phyloP scores from a whole-genome alignment of 805 yeast species.

The Candida orba region DNA sequence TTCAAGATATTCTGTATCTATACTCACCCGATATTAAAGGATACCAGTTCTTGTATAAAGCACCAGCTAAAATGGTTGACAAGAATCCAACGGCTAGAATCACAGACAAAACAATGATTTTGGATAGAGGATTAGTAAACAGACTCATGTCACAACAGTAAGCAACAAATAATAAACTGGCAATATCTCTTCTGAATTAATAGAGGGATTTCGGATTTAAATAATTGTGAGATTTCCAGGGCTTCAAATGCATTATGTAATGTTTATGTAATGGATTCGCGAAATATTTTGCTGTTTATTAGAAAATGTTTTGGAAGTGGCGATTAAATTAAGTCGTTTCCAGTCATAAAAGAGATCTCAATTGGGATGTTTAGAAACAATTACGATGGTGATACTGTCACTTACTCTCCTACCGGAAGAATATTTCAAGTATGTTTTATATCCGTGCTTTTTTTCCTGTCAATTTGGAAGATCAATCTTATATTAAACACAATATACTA shows the following conservation, averaged over 20 bases:
- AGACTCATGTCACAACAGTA: not conserved
- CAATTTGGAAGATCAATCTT: too few species aligned
- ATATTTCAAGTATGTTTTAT: constrained; percentile 54
- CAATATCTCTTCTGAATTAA: too few species aligned
- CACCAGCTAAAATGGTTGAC: constrained; percentile 66
- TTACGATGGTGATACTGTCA: constrained; percentile 97
- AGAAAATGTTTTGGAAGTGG: constrained; percentile 1
- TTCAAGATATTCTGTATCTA: too few species aligned
- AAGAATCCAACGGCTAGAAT: constrained; percentile 75
- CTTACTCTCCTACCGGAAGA: constrained; percentile 93
- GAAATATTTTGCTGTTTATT: too few species aligned
- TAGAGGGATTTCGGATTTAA: constrained; percentile 2
- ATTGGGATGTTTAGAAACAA: constrained; percentile 80
- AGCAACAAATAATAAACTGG: too few species aligned
- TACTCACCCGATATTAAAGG: constrained; percentile 52
- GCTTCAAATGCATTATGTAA: too few species aligned
- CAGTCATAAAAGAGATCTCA: constrained; percentile 5
- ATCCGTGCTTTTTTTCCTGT: not conserved
- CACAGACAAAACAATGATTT: constrained; percentile 66
- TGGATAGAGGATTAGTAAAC: constrained; percentile 50
- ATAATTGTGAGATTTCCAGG: too few species aligned
- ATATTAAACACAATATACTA: constrained; percentile 5
- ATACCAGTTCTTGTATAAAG: constrained; percentile 70
- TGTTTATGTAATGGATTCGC: too few species aligned
- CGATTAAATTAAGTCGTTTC: not conserved